phyloP scores from a whole-genome alignment of 345 rosid species.

The Garcia nutans region DNA sequence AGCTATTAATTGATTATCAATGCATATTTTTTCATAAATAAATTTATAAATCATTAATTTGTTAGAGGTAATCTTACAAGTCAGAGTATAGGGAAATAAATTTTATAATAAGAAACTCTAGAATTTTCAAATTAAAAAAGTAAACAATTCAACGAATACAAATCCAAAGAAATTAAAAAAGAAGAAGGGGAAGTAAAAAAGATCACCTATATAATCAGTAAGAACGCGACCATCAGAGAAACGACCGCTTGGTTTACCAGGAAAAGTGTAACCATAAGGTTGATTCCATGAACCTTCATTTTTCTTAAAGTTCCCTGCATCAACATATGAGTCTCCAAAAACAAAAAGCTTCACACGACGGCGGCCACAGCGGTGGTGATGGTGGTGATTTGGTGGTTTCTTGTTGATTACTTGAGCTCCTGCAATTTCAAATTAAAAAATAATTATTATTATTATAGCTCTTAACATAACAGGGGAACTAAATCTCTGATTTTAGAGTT shows the following conservation, averaged over 20 bases:
- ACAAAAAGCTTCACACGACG: conserved; percentile 15
- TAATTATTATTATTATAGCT: too few species aligned
- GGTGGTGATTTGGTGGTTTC: not conserved
- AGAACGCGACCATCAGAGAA: conserved; percentile 29
- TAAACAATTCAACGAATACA: too few species aligned
- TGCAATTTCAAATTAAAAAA: not conserved
- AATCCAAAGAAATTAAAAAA: not conserved
- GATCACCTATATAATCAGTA: conserved; percentile 18
- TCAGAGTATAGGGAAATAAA: too few species aligned
- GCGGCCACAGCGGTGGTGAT: not conserved
- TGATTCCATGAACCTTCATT: conserved; percentile 7
- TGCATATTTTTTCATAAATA: too few species aligned
- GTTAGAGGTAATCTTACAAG: too few species aligned
- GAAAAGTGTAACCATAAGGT: conserved; percentile 20
- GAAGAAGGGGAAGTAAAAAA: not conserved
- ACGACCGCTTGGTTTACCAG: conserved; percentile 23
- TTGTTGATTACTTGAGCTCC: not conserved
- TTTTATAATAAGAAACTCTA: too few species aligned
- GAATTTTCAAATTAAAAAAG: too few species aligned
- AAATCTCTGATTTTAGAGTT: too few species aligned
- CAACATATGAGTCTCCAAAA: conserved; percentile 23
- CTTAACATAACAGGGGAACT: not conserved
- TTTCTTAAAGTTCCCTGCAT: conserved; percentile 13
- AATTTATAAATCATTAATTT: too few species aligned
- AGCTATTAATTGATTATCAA: too few species aligned